These are phyloP conservation scores for Rubroshorea leprosula DNA, from an alignment of 345 rosid genomes.

Conservation along the genomic window DNA sequence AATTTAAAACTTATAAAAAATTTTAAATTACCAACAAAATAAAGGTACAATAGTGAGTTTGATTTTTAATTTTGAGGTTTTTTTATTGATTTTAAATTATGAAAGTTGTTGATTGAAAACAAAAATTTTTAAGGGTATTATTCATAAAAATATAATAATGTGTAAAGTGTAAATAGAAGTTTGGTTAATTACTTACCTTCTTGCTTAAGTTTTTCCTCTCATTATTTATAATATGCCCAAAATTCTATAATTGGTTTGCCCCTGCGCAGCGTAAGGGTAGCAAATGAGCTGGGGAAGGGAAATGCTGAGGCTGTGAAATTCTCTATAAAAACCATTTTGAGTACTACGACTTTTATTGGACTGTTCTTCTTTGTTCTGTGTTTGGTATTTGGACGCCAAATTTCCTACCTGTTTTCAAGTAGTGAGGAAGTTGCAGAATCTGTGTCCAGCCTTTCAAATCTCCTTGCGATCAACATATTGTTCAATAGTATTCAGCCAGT, in stretches of 20 bases:
- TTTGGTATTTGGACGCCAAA: constrained; percentile 30
- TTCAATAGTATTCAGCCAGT: constrained; percentile 9
- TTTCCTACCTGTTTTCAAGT: constrained; percentile 18
- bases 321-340: constrained; percentile 43
- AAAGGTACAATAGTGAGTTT: no score
- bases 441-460: constrained; percentile 40
- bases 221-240: no score
- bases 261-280: constrained; percentile 43
- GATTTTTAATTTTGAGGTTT: no score
- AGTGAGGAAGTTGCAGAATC: constrained; percentile 32
- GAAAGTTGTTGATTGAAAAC: no score
- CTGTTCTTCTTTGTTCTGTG: constrained; percentile 35
- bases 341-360: constrained; percentile 31
- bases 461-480: constrained; percentile 51
- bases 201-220: no score
- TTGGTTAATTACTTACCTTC: no score
- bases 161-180: no score
- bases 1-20: no score
- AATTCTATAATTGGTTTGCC: neutral
- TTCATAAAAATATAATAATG: no score
- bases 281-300: constrained; percentile 65
- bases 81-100: no score
- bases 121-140: no score
- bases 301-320: constrained; percentile 42
- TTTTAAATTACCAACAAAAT: no score